Conservation (phyloP, 371 early-diverging fungal genomes). For the Rhizopus delemar region DNA sequence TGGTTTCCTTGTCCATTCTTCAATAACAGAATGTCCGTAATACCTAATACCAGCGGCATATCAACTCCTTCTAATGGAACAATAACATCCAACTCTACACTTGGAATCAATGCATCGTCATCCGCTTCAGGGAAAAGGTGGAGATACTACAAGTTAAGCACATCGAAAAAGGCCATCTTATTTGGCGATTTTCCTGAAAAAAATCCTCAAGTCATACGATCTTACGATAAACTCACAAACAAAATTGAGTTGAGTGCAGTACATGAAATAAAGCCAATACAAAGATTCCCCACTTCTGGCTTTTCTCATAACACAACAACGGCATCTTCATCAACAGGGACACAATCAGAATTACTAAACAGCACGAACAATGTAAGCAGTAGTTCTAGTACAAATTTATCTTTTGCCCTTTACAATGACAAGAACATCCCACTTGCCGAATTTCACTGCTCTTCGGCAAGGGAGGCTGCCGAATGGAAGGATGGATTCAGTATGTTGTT, state of each 20-base stretch:
- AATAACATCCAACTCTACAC: neutral
- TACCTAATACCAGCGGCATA: constrained; percentile 1
- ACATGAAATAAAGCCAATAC: constrained; percentile 56
- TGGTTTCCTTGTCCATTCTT: constrained; percentile 66
- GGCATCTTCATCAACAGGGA: too few species aligned
- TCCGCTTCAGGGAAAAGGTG: constrained; percentile 34
- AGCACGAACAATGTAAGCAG: neutral
- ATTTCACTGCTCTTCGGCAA: constrained; percentile 55
- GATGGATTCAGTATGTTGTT: constrained; percentile 79
- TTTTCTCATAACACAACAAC: too few species aligned
- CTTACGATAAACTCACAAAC: constrained; percentile 34
- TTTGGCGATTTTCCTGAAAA: constrained; percentile 71
- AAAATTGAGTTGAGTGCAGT: constrained; percentile 61
- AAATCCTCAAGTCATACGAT: constrained; percentile 29
- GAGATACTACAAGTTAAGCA: constrained; percentile 68
- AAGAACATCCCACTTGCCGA: constrained; percentile 53
- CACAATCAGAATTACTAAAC: too few species aligned
- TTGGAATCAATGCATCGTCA: constrained; percentile 12
- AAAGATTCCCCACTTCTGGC: constrained; percentile 10
- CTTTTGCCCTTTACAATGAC: constrained; percentile 55
- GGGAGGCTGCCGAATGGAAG: constrained; percentile 73
- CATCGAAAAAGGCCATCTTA: constrained; percentile 61
- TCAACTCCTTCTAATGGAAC: constrained; percentile 1
- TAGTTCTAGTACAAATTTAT: constrained; percentile 6
- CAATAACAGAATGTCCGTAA: constrained; percentile 20